These are phyloP conservation scores for Septoria linicola DNA, from an alignment of 2,329 filamentous ascomycete species.

Conservation along the genomic window DNA sequence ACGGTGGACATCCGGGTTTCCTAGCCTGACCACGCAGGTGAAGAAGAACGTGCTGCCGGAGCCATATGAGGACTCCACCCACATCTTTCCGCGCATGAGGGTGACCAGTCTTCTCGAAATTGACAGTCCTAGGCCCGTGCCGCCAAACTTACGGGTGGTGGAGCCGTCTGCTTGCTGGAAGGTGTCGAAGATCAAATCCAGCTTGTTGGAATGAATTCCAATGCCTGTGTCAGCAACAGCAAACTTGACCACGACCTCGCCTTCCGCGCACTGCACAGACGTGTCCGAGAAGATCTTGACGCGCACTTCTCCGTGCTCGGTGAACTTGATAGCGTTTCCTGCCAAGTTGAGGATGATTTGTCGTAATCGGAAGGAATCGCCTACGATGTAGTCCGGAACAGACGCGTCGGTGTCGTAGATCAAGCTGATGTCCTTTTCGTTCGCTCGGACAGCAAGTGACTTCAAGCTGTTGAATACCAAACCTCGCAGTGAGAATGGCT, in stretches of 20 bases:
- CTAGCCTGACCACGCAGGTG: slow-evolving; percentile 85
- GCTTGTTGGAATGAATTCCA: slow-evolving; percentile 90
- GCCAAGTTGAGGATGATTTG: slow-evolving; percentile 97
- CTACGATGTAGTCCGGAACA: slow-evolving; percentile 91
- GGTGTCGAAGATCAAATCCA: slow-evolving; percentile 96
- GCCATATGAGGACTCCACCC: slow-evolving; percentile 90
- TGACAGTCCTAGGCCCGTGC: slow-evolving; percentile 87
- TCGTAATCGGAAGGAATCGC: slow-evolving; percentile 91
- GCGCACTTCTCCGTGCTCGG: slow-evolving; percentile 92
- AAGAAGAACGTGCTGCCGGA: slow-evolving; percentile 95
- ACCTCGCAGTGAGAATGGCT: slow-evolving; percentile 89
- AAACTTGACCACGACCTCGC: slow-evolving; percentile 93
- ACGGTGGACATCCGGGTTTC: slow-evolving; percentile 71
- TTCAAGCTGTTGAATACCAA: slow-evolving; percentile 98
- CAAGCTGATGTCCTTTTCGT: slow-evolving; percentile 89
- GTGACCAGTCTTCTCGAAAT: slow-evolving; percentile 95
- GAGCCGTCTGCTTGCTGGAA: slow-evolving; percentile 98
- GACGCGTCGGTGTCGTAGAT: slow-evolving; percentile 92
- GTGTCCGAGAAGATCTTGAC: slow-evolving; percentile 78
- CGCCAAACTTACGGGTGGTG: slow-evolving; percentile 92
- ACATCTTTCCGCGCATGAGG: slow-evolving; percentile 93
- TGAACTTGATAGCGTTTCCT: slow-evolving; percentile 98
- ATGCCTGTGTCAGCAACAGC: slow-evolving; percentile 95
- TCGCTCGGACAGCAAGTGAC: slow-evolving; percentile 93
- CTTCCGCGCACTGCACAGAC: slow-evolving; percentile 62